A percentile compares a stretch with the other conserved stretches of the same genome.
phyloP scores from a whole-genome alignment of 2,329 filamentous ascomycete species.

The Neofusicoccum cordaticola region DNA sequence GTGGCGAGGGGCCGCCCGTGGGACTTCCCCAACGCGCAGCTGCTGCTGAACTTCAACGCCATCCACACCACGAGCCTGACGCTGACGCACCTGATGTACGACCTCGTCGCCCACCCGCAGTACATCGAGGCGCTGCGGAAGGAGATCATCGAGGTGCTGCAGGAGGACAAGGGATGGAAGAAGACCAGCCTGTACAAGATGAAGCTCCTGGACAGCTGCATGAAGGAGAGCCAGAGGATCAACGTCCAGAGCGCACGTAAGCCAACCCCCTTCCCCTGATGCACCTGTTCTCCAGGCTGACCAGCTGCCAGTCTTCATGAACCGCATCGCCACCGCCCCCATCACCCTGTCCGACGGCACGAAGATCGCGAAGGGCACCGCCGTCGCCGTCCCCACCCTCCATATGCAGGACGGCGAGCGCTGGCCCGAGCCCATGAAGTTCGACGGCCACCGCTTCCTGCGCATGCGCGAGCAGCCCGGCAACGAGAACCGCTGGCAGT shows the following conservation, averaged over 20 bases:
- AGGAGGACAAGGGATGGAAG: slow-evolving; percentile 25
- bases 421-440: slow-evolving; percentile 10
- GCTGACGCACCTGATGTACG: slow-evolving; percentile 24
- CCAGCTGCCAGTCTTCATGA: slow-evolving; percentile 12
- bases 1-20: slow-evolving; percentile 19
- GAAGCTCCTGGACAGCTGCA: slow-evolving; percentile 32
- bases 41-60: slow-evolving; percentile 21
- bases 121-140: slow-evolving; percentile 25
- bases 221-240: slow-evolving; percentile 33
- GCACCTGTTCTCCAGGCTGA: background rate
- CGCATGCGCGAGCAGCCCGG: slow-evolving; percentile 18
- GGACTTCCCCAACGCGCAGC: slow-evolving; percentile 19
- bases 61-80: slow-evolving; percentile 27
- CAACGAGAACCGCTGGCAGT: slow-evolving; percentile 17
- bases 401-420: slow-evolving; percentile 18
- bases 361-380: slow-evolving; percentile 23
- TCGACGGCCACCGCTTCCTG: slow-evolving; percentile 19
- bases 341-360: slow-evolving; percentile 29
- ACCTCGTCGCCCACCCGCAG: slow-evolving; percentile 26
- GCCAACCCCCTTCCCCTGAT: background rate
- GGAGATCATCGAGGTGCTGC: slow-evolving; percentile 26
- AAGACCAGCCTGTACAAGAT: slow-evolving; percentile 30
- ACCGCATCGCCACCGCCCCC: slow-evolving; percentile 15
- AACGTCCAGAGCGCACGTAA: slow-evolving; percentile 1
- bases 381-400: slow-evolving; percentile 17